Evolutionary conservation across 2,329 filamentous ascomycete species (phyloP).

Genomic region (Colletotrichum spaethianum): DNA sequence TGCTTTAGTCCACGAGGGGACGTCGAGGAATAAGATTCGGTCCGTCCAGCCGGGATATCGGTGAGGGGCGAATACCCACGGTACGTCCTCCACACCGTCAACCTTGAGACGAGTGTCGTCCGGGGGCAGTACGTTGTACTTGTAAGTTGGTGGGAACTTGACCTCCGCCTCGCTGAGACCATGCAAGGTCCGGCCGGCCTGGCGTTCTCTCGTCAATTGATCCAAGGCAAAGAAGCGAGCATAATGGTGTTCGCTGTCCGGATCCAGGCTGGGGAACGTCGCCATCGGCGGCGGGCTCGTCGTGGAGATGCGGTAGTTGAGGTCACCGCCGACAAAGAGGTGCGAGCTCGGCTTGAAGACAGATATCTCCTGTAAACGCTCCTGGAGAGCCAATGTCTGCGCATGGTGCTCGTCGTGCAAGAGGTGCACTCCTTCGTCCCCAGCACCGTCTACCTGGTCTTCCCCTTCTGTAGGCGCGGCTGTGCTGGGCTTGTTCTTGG

Average conservation of each 20-base stretch:
- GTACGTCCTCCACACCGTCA: conserved; percentile 51
- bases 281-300: conserved; percentile 73
- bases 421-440: conserved; percentile 49
- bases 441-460: conserved; percentile 45
- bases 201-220: conserved; percentile 82
- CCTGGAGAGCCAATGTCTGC: conserved; percentile 55
- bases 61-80: conserved; percentile 83
- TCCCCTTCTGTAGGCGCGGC: conserved; percentile 23
- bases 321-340: conserved; percentile 89
- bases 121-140: conserved; percentile 73
- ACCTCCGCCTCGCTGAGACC: conserved; percentile 82
- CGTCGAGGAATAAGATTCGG: conserved; percentile 83
- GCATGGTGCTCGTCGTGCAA: conserved; percentile 53
- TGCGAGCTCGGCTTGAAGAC: conserved; percentile 84
- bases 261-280: conserved; percentile 73
- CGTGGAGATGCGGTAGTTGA: conserved; percentile 92
- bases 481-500: conserved; percentile 15
- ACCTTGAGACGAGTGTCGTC: conserved; percentile 43
- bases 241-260: conserved; percentile 72
- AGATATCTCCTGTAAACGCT: conserved; percentile 68
- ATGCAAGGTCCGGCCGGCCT: conserved; percentile 80
- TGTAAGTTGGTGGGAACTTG: conserved; percentile 93
- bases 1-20: conserved; percentile 65
- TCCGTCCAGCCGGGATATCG: conserved; percentile 96
- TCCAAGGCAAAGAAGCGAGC: conserved; percentile 79